Base-by-base conservation (phyloP, 805 yeast species). In the Wickerhamiella kurtzmanii region DNA sequence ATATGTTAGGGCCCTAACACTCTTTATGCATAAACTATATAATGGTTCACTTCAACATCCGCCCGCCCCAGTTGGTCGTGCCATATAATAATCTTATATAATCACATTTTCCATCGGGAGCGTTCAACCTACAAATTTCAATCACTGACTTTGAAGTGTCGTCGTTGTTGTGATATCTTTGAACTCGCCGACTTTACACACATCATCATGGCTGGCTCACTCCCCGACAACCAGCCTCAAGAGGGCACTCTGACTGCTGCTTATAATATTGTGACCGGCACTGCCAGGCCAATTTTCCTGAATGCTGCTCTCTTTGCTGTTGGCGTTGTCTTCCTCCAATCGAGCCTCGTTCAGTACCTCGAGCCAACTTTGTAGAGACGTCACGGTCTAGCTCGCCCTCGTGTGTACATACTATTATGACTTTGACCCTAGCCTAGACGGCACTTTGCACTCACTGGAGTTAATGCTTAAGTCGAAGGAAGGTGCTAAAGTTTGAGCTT, bases 311-410 rank as follows among this genome's bases (percentile, higher is more conserved):
- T 54, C n/a, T 57, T 57, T 47, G 44, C 50, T 22, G 60, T 65
- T 22, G 69, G 68, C 37, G 66, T 65, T 35, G 59, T 57, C 28
- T 64, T 65, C 54, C 61, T 65, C 53, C 63, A 63, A 57, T 62
- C 67, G 44, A 55, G 65, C 35, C 47, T 63, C 46, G 63, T 64
- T 58, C 69, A 65, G 50, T 57, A 55, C 62, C 58, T 65, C 43
- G 60, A 63, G 48, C 68, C 68, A 42, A 67, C 64, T 64, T 49
- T 55, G 35, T 55, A 52, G 47, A 41, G 35, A 11, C 13, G 4
- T 22, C 20, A 28, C 35, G 35, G 13, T 15, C 35, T 15, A 15
- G 15, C 35, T 15, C n/a, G n/a, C n/a, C n/a, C n/a, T n/a, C n/a
- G n/a, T n/a, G n/a, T n/a, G n/a, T n/a, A n/a, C n/a, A n/a, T n/a